Evolutionary conservation across 1,284 basidiomycete genomes (phyloP), one percentile per base, ranked within the genome.

Genomic region (Coniferiporia weirii): DNA sequence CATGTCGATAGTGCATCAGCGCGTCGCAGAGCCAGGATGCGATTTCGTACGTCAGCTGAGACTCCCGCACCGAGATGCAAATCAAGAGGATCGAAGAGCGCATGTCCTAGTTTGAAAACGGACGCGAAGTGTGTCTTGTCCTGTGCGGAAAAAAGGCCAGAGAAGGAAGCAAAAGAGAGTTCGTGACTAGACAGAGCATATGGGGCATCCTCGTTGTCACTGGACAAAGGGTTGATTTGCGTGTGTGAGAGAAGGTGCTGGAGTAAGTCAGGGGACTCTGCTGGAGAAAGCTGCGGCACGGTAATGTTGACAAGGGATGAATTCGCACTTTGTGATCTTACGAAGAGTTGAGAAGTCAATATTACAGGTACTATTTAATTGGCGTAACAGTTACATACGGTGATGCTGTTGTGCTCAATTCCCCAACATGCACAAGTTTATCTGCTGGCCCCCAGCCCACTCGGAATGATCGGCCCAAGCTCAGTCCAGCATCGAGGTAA

Each of bases 391-490:
- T 3, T 35, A 74, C 83, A 66, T 68, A 86, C 83, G 72, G 65
- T 60, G 74, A 71, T 59, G 74, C 73, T 5, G 85, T 83, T 1
- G 79, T 78, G 69, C 85, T 87, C 48, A 95, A 72, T 59, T 78
- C 77, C 22, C 91, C 93, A 19, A 90, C 73, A 73, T 95, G 89
- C 27, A 87, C 86, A 15, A 97, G 70, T 49, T 76, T 79, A 1
- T 92, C 93, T 50, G 83, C 81, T 0, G 91, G 89, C 13, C 95
- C 93, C 93, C 94, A 98, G 1, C 92, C 87, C 4, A 90, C 91
- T 52, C 95, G 82, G 73, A 95, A 98, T 20, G 92, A 93, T 32
- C 94, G 83, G 15, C 94, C 95, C 58, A 95, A 76, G 4, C 89
- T 80, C 47, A 98, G 75, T 1, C 93, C 94, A 7, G 92, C 87